Base-by-base conservation (phyloP, 768 basidiomycete species). In the Termitomyces heimii region DNA sequence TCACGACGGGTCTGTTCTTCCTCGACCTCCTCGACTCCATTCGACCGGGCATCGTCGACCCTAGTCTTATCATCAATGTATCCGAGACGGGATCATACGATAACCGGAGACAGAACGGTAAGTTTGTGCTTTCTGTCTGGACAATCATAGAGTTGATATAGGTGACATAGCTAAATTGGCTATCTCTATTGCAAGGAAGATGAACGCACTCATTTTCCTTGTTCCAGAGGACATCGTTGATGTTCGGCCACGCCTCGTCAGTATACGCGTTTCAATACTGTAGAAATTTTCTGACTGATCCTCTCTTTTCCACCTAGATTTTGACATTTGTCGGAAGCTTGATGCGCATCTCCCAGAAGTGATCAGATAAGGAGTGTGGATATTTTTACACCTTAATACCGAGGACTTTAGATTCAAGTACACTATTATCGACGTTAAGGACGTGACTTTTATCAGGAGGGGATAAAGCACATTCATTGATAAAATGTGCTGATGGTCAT, bases 181-280 rank as follows among this genome's bases (percentile, higher is more conserved):
- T 8, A 98, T 98, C 64, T 98, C 96, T 3, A 98, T 98, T 64
- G 95, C 96, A n/a, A 81, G 96, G 67, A 98, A 98, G 81, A 88
- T 95, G 87, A 92, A 93, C 54, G 92, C 92, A 5, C 72, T 97
- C 64, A 98, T 98, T 65, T 98, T 98, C 81, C 75, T 98, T 57
- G 96, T 98, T 0, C 94, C 96, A 0, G 96, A 98, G 67, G 94
- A 94, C 72, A 94, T 98, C 64, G 94, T 98, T 35, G 95, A 98
- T 69, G 82, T 98, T 59, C 86, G 96, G 43, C 85, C 94, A 32
- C 85, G 92, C 57, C 78, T 97, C 69, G 94, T 96, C 68, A 40
- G 89, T 78, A 20, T 26, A 28, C 24, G 37, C 51, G 16, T 48
- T 20, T 50, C 39, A 37, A 2, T 16, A 24, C 18, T 40, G 13